A percentile compares a stretch with the other conserved stretches of the same genome.
Evolutionary conservation across 2,329 filamentous ascomycete species (phyloP).

Genomic region (Cladosporium sp.): DNA sequence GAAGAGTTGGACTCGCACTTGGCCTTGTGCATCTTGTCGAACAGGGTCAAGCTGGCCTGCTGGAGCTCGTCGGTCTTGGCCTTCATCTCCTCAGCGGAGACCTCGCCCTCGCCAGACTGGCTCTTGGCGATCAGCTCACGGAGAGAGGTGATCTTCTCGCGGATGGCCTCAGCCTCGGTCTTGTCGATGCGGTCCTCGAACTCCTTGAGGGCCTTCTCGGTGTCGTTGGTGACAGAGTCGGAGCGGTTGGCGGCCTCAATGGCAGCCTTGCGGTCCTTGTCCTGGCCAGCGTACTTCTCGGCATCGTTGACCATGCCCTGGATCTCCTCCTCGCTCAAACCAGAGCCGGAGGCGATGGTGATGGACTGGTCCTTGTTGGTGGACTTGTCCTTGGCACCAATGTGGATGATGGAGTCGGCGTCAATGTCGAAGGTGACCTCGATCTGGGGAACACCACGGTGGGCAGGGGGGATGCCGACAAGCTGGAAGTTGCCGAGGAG

Average conservation of each 20-base stretch:
- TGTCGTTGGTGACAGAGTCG: conserved; percentile 94
- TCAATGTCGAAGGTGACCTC: conserved; percentile 99
- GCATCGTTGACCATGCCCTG: conserved; percentile 97
- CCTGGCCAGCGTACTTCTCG: conserved; percentile 90
- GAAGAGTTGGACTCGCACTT: conserved; percentile 50
- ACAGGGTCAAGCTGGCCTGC: conserved; percentile 90
- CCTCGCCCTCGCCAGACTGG: conserved; percentile 84
- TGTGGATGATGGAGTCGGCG: conserved; percentile 95
- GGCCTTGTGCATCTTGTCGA: conserved; percentile 99
- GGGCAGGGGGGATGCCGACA: conserved; percentile 91
- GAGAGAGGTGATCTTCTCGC: conserved; percentile 92
- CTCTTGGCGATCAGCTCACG: conserved; percentile 82
- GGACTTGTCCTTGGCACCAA: conserved; percentile 98
- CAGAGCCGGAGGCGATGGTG: conserved; percentile 95
- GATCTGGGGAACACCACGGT: conserved; percentile 92
- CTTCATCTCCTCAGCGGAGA: conserved; percentile 92
- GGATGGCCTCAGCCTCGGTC: conserved; percentile 87
- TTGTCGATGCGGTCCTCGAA: conserved; percentile 96
- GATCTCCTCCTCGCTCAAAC: conserved; percentile 92
- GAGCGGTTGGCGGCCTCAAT: conserved; percentile 98
- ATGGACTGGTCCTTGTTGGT: conserved; percentile 99
- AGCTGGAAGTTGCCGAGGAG: conserved; percentile 99
- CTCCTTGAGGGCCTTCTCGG: conserved; percentile 97
- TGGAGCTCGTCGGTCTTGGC: conserved; percentile 98
- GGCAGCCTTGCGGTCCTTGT: conserved; percentile 94